Conservation (phyloP, 1,284 basidiomycete species). For the Volvariella surrecta region DNA sequence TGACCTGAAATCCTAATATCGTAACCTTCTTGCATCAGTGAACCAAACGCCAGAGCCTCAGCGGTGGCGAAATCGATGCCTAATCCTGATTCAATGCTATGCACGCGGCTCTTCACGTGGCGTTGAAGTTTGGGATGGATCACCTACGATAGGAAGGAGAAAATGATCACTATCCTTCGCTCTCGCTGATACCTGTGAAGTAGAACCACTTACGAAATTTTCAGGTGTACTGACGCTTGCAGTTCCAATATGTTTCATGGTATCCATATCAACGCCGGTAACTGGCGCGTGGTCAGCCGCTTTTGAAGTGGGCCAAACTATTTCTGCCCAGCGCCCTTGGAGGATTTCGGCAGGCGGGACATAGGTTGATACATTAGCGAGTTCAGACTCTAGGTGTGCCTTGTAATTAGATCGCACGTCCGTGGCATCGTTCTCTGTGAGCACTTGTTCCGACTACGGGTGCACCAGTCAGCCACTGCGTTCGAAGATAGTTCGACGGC, state of each 20-base stretch:
- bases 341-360: constrained; percentile 46
- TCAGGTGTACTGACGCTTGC: constrained; percentile 67
- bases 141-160: constrained; percentile 33
- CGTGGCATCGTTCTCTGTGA: constrained; percentile 42
- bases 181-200: too few species aligned
- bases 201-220: constrained; percentile 53
- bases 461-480: neutral
- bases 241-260: constrained; percentile 50
- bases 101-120: constrained; percentile 73
- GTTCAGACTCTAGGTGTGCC: constrained; percentile 49
- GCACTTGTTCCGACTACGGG: constrained; percentile 44
- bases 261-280: constrained; percentile 55
- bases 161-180: neutral
- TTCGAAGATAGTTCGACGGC: constrained; percentile 15
- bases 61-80: constrained; percentile 85
- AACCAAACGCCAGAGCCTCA: constrained; percentile 83
- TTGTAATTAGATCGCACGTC: constrained; percentile 50
- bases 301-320: constrained; percentile 62
- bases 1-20: constrained; percentile 86
- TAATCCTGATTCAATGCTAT: constrained; percentile 58
- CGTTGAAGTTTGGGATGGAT: constrained; percentile 74
- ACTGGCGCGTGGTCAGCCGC: constrained; percentile 48
- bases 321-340: constrained; percentile 55
- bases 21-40: constrained; percentile 69
- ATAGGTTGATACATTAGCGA: constrained; percentile 42